Base-by-base conservation (phyloP, 164 flowering plant genomes). In the Pachysandra terminalis region DNA sequence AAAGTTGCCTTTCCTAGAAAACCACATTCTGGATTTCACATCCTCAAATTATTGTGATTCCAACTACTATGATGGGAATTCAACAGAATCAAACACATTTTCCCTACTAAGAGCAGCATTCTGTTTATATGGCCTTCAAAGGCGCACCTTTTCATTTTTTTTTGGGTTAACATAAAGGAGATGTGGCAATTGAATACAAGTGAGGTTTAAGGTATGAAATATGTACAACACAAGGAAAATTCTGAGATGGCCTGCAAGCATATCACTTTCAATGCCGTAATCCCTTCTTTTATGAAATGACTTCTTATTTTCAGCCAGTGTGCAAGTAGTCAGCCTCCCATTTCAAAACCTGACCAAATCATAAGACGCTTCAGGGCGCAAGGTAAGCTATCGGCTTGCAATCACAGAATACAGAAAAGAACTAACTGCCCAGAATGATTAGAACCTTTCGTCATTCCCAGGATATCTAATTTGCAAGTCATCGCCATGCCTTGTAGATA, bases 391-490 rank as follows among this genome's bases (percentile, higher is more conserved):
- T 45, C 51, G 2, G 17, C 17, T 45, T 45, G 17, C 51, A 45
- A 52, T 16, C 22, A 19, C 7, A 52, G 21, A 19, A 17, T 2
- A 1, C 21, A 52, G 55, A 17, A 1, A 17, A 5, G 21, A 17
- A 16, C n/a, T 2, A 32, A 16, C 23, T 23, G 35, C 35, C 24
- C 35, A 14, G 23, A 61, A 24, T 9, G 51, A n/a, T 32, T 14
- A 56, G 53, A 66, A 45, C 61, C 54, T 55, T n/a, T 23, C 56
- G 57, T 19, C 56, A 28, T 12, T 14, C 40, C 68, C 15, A 25
- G 19, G 61, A 22, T 23, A 37, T 32, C 56, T 26, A 56, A 19
- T 4, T 9, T 32, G 37, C 37, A 3, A 32, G 5, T 32, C 37
- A 45, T 15, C 10, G 9, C 51, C 51, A 45, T 45, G 37, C 37